Base-by-base conservation (phyloP, 1,139 yeast species). In the Yamadazyma buinensis region DNA sequence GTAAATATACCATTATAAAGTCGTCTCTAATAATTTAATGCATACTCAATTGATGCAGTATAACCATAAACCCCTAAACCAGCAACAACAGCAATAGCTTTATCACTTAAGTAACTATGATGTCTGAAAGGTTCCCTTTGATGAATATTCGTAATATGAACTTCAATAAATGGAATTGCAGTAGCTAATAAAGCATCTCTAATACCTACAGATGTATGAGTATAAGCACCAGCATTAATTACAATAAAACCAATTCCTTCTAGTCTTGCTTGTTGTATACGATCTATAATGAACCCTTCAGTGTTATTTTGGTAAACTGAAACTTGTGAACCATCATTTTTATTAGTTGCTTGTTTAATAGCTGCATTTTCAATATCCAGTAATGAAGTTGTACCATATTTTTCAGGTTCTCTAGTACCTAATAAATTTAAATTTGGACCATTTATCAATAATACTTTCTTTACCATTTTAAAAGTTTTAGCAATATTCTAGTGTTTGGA, bases 171-270 rank as follows among this genome's bases (percentile, higher is more conserved):
- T 18, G 77, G 76, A 34, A 69, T 70, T 15, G 64, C 66, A 4
- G 72, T 70, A 22, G 67, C 72, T 29, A 69, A 49, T 26, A 71
- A 54, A 2, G 76, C 76, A 48, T 71, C 77, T 42, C 77, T 61
- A 15, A 71, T 59, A 1, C 72, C 77, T 14, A 71, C 67, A 0
- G 75, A 67, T 1, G 76, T 71, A 41, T 71, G 77, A 2, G 76
- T 71, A 44, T 67, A 70, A 7, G 76, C 76, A 31, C 76, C 76
- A 9, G 76, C 76, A 46, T 71, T 71, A 36, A 71, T 68, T 23
- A 71, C 60, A 33, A 71, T 54, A 32, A 64, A 65, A 2, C 59
- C 66, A 18, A 64, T 63, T 4, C 66, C 65, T 33, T 69, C 65
- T 13, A 43, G 43, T 44, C 57, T 62, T 5, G 76, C 75, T 42